phyloP scores from a whole-genome alignment of 75 land plant genomes.

The Picea glauca region DNA sequence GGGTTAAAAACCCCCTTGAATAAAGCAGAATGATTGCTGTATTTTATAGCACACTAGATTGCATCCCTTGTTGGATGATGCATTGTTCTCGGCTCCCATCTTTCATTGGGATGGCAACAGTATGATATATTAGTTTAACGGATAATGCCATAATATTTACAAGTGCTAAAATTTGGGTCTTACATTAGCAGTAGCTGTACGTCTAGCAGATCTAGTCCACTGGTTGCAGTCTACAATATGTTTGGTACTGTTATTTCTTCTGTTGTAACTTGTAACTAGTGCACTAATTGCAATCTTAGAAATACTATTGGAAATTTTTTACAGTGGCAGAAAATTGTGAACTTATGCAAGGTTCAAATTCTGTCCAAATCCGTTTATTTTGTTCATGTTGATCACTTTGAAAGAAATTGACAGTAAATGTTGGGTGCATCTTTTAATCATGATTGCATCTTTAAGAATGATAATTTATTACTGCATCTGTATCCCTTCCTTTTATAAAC shows the following conservation, averaged over 20 bases:
- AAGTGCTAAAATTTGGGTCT: no score
- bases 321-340: no score
- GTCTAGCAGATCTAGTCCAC: neutral
- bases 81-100: no score
- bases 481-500: no score
- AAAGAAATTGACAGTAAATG: neutral
- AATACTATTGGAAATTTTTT: neutral
- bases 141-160: no score
- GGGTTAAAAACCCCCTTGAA: no score
- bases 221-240: neutral
- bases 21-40: no score
- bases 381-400: neutral
- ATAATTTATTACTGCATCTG: no score
- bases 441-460: neutral
- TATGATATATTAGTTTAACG: no score
- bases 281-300: neutral
- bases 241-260: neutral
- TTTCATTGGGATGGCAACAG: no score
- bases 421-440: neutral
- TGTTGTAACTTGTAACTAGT: neutral
- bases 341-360: neutral
- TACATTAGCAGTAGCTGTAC: neutral
- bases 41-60: no score
- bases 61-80: no score
- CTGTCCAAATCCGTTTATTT: neutral